Percentiles rank a stretch among this genome's conserved stretches.
Evolutionary conservation across 768 basidiomycete genomes (phyloP).

Genomic region (Lentinula aciculospora): DNA sequence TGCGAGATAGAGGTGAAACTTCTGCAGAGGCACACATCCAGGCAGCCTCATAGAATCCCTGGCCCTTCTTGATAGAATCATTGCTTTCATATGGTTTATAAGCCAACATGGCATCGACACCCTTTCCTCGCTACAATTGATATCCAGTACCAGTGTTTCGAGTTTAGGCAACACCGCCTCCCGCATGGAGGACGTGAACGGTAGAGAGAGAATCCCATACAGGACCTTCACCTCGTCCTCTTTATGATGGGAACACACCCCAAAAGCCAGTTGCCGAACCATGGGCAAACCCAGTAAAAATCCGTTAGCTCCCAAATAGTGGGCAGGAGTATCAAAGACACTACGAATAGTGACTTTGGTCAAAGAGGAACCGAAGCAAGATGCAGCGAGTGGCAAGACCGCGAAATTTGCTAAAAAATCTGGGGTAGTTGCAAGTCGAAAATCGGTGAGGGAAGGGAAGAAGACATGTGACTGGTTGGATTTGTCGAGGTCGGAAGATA

Average conservation of each 20-base stretch:
- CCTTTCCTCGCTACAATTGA: background rate
- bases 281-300: background rate
- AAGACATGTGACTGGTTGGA: background rate
- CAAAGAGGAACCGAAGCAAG: background rate
- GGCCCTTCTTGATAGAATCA: background rate
- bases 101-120: background rate
- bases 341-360: slow-evolving; percentile 3
- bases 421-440: background rate
- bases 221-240: background rate
- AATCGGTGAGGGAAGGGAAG: background rate
- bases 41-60: background rate
- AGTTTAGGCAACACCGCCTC: background rate
- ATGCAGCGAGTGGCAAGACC: background rate
- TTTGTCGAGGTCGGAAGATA: background rate
- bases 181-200: background rate
- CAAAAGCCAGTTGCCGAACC: background rate
- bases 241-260: background rate
- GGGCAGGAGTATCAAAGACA: background rate
- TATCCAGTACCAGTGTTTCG: background rate
- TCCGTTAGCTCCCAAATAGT: background rate
- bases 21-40: background rate
- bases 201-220: background rate
- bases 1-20: background rate
- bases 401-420: background rate
- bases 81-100: background rate